These are phyloP conservation scores for Amanita molliuscula DNA, from an alignment of 768 basidiomycete species.

Conservation along the genomic window DNA sequence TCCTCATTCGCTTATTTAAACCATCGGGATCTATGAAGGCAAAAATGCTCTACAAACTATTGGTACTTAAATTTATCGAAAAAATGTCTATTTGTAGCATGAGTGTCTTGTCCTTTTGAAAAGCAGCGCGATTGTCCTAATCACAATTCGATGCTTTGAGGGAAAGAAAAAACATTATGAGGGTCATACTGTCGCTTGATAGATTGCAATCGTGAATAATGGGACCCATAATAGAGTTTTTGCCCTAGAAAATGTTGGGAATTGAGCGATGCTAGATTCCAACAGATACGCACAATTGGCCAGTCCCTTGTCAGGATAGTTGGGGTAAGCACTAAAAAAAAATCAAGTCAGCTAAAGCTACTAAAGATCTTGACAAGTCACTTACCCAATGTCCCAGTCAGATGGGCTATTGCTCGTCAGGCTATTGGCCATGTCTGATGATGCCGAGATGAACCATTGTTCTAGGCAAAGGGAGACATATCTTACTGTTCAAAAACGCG, in stretches of 20 bases:
- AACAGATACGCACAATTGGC: slow-evolving; percentile 19
- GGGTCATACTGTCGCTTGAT: slow-evolving; percentile 27
- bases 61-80: no score
- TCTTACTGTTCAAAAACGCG: slow-evolving; percentile 30
- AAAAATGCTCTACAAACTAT: no score
- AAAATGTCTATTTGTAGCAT: no score
- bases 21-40: no score
- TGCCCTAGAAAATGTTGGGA: slow-evolving; percentile 16
- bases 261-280: neutral
- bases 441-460: neutral
- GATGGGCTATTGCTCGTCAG: slow-evolving; percentile 22
- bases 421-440: slow-evolving; percentile 21
- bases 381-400: slow-evolving; percentile 25
- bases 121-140: neutral
- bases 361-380: neutral
- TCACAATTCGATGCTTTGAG: slow-evolving; percentile 8
- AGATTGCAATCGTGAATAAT: slow-evolving; percentile 20
- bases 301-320: slow-evolving; percentile 32
- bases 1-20: no score
- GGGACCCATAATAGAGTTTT: slow-evolving; percentile 20
- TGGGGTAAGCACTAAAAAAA: slow-evolving; percentile 25
- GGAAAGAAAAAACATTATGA: slow-evolving; percentile 26
- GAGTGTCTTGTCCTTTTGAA: neutral
- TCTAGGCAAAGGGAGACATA: neutral
- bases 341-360: neutral